Conservation (phyloP, 352 stramenopile genomes). For the Globisporangium cylindrosporum region DNA sequence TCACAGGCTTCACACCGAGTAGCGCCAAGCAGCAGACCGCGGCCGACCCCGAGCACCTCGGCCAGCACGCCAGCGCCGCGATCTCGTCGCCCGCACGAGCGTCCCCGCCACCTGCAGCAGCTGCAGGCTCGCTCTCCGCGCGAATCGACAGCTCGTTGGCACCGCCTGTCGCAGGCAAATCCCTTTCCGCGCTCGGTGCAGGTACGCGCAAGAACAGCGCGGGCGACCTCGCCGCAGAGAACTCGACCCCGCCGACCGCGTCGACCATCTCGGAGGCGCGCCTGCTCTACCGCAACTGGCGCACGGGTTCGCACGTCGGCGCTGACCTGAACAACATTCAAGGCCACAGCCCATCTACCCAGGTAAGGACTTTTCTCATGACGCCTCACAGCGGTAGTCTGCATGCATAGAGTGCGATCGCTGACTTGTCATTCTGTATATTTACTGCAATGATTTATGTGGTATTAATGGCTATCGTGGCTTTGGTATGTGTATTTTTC, state of each 20-base stretch:
- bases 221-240: constrained; percentile 60
- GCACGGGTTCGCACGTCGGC: constrained; percentile 52
- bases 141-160: constrained; percentile 8
- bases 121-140: constrained; percentile 8
- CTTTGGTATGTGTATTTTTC: neutral
- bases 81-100: constrained; percentile 29
- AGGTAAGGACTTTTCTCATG: neutral
- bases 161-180: neutral
- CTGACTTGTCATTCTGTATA: neutral
- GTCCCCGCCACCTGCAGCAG: constrained; percentile 2
- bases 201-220: constrained; percentile 51
- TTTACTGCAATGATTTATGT: neutral
- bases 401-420: neutral
- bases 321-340: constrained; percentile 25
- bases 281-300: constrained; percentile 79
- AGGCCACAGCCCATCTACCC: neutral
- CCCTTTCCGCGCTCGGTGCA: constrained; percentile 1
- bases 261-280: constrained; percentile 63
- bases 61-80: constrained; percentile 14
- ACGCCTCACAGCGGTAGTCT: neutral
- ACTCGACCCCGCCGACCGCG: constrained; percentile 37
- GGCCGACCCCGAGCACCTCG: constrained; percentile 15
- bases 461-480: neutral
- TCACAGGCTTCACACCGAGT: constrained; percentile 23
- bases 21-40: constrained; percentile 3